Evolutionary conservation across 805 yeast species (phyloP), one percentile per base, ranked within the genome.

Genomic region (Vanderwaltozyma tropicalis): DNA sequence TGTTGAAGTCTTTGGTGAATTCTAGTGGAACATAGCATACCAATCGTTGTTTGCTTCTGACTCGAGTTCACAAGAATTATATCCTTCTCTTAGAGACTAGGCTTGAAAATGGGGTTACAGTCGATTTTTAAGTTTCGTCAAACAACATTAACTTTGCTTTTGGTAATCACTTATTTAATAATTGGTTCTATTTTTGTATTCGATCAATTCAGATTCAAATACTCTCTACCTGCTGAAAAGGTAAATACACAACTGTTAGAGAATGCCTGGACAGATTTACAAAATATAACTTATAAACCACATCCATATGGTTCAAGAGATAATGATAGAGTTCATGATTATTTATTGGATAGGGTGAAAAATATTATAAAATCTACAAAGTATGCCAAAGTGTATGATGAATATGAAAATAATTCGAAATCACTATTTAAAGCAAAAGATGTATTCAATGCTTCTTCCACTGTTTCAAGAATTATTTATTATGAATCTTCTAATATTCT

Each of bases 251-350:
- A 51, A 6, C 49, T 55, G 19, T 41, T 59, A 13, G 55, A 56
- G 13, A 40, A 42, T 13, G 56, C 82, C 3, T 88, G 96, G 96
- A 43, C 59, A 2, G 83, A 80, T 49, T 64, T 88, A 34, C 94
- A 86, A 54, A 55, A 61, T 3, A 78, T 88, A 10, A 80, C 92
- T 0, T 50, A 61, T 24, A 54, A 67, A 20, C 77, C 76, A 37
- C 96, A 88, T 60, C 86, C 96, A 1, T 88, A 81, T 58, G 74
- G 76, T 18, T 79, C 95, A 0, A 74, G 66, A 41, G 83, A 78
- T 12, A 87, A 85, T 59, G 89, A 80, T 56, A 66, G 64, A 22
- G 86, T 87, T 12, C 89, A 81, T 56, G 79, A 76, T 45, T 82
- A 78, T 50, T 55, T 88, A 30, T 43, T 67, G 19, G 43, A 56